phyloP scores from a whole-genome alignment of 805 yeast genomes.

The Saccharomycopsis fodiens region DNA sequence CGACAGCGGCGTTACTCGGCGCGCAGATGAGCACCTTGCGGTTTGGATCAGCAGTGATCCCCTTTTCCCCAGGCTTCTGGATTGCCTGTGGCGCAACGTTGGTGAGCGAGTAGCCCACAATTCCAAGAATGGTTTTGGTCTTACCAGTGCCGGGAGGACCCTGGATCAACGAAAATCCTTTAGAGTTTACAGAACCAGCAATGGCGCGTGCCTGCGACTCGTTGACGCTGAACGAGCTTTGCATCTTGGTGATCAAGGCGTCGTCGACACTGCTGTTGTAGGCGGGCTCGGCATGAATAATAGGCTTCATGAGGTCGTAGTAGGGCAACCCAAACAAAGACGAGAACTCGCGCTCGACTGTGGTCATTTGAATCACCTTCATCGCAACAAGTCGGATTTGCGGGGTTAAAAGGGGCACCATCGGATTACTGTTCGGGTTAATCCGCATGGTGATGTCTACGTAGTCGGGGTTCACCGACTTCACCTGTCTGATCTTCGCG shows the following conservation, averaged over 20 bases:
- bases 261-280: constrained; percentile 30
- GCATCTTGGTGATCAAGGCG: constrained; percentile 36
- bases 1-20: constrained; percentile 98
- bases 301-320: constrained; percentile 66
- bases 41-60: neutral
- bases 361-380: constrained; percentile 78
- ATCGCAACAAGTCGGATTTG: constrained; percentile 58
- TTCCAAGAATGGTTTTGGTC: constrained; percentile 91
- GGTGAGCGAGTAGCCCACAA: constrained; percentile 70
- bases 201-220: constrained; percentile 90
- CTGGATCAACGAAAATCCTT: constrained; percentile 87
- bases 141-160: constrained; percentile 99
- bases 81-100: constrained; percentile 28
- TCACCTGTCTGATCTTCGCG: constrained; percentile 73
- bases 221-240: constrained; percentile 54
- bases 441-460: constrained; percentile 74
- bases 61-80: constrained; percentile 25
- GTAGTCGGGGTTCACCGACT: constrained; percentile 53
- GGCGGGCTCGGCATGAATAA: constrained; percentile 60
- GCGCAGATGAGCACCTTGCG: constrained; percentile 84
- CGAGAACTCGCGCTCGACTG: constrained; percentile 87
- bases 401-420: constrained; percentile 52
- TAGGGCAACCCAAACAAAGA: constrained; percentile 76
- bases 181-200: constrained; percentile 53
- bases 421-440: constrained; percentile 39